Base-by-base conservation (phyloP, 2,329 filamentous ascomycete genomes). In the Fusarium sp. region DNA sequence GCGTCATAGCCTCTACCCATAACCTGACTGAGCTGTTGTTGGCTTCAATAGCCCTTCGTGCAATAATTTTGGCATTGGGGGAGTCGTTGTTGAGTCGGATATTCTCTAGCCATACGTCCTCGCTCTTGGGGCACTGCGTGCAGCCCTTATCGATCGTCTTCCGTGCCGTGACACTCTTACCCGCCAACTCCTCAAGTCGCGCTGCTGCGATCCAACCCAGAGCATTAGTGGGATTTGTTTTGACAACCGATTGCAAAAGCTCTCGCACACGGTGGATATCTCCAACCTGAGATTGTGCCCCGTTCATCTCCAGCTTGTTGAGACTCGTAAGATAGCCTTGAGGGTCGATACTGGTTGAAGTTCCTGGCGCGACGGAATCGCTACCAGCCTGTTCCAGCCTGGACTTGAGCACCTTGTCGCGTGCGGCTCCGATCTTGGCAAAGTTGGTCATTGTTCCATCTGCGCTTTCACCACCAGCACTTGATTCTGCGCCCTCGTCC, bases 391-490 rank as follows among this genome's bases (percentile, higher is more conserved):
- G 92, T 73, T 98, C 95, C 41, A 99, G 84, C 71, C 93, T 90
- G n/a, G 96, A 95, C 77, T 97, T 92, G 53, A 99, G 86, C 40
- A 97, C 96, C 79, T 97, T 97, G 82, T 97, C 93, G 81, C 96
- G 90, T 20, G 96, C 96, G 44, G 94, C 94, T 79, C 96, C 96
- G 67, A 99, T 98, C 78, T 97, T 92, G 44, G 95, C 95, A 77
- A 99, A 99, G 77, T 99, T 97, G 13, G 95, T 99, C 88, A 97
- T 96, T 2, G 94, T 97, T 3, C 95, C 94, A 74, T 97, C 94
- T 59, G 90, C 86, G 27, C 78, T 80, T 47, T 84, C 81, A 14
- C 65, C 65, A 5, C 66, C 67, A 13, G 70, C 63, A 30, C 68
- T 69, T 4, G 78, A 72, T n/a, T 84, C 79, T 3, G 81, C 78